These are phyloP conservation scores for Clathrus columnatus DNA, from an alignment of 768 basidiomycete species.

Conservation along the genomic window DNA sequence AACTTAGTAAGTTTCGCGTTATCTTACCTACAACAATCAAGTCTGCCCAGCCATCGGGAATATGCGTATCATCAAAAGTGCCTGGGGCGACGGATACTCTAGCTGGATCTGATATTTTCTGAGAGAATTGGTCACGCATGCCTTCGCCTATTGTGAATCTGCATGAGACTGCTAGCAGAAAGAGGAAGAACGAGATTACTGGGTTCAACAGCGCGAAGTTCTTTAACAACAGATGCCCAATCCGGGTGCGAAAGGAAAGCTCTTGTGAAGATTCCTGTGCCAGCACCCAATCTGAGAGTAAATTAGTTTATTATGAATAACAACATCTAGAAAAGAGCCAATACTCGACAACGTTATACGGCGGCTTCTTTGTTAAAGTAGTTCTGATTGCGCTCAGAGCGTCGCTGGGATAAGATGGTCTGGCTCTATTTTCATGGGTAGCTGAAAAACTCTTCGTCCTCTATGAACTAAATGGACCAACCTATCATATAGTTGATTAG, in stretches of 20 bases:
- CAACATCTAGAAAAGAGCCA: constrained; percentile 4
- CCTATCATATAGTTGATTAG: constrained; percentile 78
- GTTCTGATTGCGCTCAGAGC: constrained; percentile 55
- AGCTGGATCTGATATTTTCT: constrained; percentile 43
- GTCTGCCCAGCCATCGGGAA: constrained; percentile 65
- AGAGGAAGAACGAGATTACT: constrained; percentile 19
- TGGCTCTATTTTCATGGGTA: constrained; percentile 38
- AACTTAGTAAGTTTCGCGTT: constrained; percentile 24
- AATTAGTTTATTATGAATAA: constrained; percentile 6
- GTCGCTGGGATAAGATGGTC: constrained; percentile 71
- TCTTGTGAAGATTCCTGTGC: constrained; percentile 86
- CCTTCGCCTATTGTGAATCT: constrained; percentile 37
- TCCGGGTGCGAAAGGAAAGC: constrained; percentile 60
- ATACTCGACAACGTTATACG: constrained; percentile 65
- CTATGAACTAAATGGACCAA: constrained; percentile 17
- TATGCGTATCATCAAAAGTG: constrained; percentile 56
- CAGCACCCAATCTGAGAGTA: constrained; percentile 59
- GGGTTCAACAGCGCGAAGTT: constrained; percentile 71
- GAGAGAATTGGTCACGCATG: constrained; percentile 68
- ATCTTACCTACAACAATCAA: constrained; percentile 71
- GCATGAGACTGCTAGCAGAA: neutral
- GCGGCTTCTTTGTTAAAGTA: constrained; percentile 28
- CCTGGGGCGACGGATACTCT: constrained; percentile 52
- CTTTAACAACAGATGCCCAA: constrained; percentile 40
- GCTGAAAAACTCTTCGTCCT: neutral